phyloP scores from a whole-genome alignment of 495 filamentous ascomycete genomes.

The Penicillium daleae region DNA sequence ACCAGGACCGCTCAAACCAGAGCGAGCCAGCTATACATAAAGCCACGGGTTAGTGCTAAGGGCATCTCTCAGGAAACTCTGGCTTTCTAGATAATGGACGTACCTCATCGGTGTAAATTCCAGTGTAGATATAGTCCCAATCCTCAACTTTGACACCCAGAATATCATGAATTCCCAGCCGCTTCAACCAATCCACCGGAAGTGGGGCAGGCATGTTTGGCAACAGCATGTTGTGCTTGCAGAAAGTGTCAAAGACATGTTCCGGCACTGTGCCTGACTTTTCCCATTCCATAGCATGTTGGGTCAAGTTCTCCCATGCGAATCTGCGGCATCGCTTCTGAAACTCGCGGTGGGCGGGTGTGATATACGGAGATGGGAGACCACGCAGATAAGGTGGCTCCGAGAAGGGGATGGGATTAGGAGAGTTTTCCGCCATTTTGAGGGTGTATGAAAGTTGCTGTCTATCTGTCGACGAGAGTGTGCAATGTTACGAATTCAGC shows the following conservation, averaged over 20 bases:
- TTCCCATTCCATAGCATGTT: constrained; percentile 70
- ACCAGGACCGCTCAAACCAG: constrained; percentile 62
- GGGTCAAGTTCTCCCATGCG: constrained; percentile 59
- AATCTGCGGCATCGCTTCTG: constrained; percentile 70
- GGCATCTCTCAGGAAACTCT: not conserved
- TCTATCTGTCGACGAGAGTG: not conserved
- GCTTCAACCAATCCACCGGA: constrained; percentile 67
- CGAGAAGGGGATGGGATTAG: constrained; percentile 65
- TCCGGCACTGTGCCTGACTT: constrained; percentile 60
- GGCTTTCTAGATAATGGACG: not conserved
- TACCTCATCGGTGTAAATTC: constrained; percentile 70
- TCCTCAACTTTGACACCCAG: constrained; percentile 74
- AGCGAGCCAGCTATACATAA: constrained; percentile 57
- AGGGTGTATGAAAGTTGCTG: not conserved
- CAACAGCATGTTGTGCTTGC: constrained; percentile 63
- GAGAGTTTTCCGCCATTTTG: constrained; percentile 40
- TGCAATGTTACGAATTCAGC: not conserved
- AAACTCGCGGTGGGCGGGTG: constrained; percentile 60
- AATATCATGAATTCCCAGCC: constrained; percentile 64
- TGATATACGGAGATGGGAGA: constrained; percentile 73
- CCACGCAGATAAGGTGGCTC: constrained; percentile 73
- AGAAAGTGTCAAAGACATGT: constrained; percentile 64
- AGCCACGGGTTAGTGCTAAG: not conserved
- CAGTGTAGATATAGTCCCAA: constrained; percentile 71
- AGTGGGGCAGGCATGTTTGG: constrained; percentile 68